A percentile compares a stretch with the other conserved stretches of the same genome.
Conservation (phyloP, 345 rosid species). For the Sapria himalayana region DNA sequence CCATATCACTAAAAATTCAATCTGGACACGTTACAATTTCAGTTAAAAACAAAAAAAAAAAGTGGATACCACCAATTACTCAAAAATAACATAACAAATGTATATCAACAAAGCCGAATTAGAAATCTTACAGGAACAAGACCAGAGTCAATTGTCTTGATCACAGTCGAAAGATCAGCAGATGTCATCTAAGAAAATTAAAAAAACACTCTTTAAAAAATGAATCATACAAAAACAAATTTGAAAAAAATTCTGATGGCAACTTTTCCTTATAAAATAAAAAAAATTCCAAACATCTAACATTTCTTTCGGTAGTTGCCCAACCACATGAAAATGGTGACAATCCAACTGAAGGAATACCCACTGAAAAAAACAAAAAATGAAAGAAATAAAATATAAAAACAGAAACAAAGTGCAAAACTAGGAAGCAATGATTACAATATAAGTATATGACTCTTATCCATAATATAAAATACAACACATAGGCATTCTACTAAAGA, state of each 20-base stretch:
- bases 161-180: constrained; percentile 41
- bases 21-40: no score
- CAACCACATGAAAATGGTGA: constrained; percentile 81
- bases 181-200: constrained; percentile 30
- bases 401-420: constrained; percentile 4
- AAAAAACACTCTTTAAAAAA: constrained; percentile 9
- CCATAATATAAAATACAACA: no score
- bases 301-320: constrained; percentile 46
- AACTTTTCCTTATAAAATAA: no score
- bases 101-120: no score
- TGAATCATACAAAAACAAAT: no score
- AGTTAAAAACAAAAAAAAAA: no score
- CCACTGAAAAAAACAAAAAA: constrained; percentile 40
- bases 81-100: no score
- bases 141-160: constrained; percentile 52
- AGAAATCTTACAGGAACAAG: constrained; percentile 84
- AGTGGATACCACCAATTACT: no score
- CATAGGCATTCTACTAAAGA: no score
- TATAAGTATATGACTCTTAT: no score
- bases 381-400: constrained; percentile 2
- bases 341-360: constrained; percentile 70
- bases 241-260: no score
- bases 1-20: background rate
- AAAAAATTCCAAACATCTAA: no score
- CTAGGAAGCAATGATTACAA: constrained; percentile 3